Evolutionary conservation across 2,329 filamentous ascomycete species (phyloP).

Genomic region (Fusarium pseudograminearum): DNA sequence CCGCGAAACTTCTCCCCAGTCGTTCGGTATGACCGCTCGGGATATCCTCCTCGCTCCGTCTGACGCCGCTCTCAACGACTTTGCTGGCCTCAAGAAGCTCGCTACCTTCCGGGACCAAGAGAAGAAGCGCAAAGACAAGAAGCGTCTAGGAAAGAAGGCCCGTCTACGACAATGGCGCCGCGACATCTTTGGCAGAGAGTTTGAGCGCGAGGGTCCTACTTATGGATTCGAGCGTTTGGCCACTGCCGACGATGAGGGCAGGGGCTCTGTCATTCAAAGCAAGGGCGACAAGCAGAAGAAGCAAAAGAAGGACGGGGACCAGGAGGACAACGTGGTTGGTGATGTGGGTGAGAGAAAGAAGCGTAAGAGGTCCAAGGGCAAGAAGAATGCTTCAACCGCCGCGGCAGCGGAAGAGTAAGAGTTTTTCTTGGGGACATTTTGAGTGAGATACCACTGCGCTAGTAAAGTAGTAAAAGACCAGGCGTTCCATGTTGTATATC

Average conservation of each 20-base stretch:
- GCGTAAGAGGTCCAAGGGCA: conserved; percentile 64
- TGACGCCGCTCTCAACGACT: conserved; percentile 88
- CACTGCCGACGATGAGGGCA: conserved; percentile 45
- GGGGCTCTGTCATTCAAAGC: conserved; percentile 46
- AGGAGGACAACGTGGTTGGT: conserved; percentile 46
- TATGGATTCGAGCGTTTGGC: conserved; percentile 65
- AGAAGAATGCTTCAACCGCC: conserved; percentile 51
- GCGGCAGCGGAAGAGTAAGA: conserved; percentile 39
- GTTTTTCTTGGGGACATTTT: conserved; percentile 15
- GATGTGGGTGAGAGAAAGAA: conserved; percentile 56
- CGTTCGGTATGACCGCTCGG: conserved; percentile 87
- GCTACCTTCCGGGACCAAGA: conserved; percentile 88
- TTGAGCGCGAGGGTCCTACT: conserved; percentile 66
- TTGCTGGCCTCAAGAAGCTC: conserved; percentile 93
- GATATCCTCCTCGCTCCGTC: conserved; percentile 92
- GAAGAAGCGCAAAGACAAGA: conserved; percentile 90
- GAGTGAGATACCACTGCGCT: conserved; percentile 38
- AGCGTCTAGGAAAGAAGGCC: conserved; percentile 92
- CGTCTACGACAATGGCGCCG: conserved; percentile 86
- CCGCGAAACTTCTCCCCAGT: conserved; percentile 89
- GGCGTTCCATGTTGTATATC: conserved; percentile 42
- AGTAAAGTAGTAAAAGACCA: conserved; percentile 36
- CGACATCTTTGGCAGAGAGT: conserved; percentile 72
- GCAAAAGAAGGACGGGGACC: conserved; percentile 9
- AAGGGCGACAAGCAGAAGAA: conserved; percentile 33